Evolutionary conservation across 352 stramenopile genomes (phyloP).

Genomic region (Globisporangium solare): DNA sequence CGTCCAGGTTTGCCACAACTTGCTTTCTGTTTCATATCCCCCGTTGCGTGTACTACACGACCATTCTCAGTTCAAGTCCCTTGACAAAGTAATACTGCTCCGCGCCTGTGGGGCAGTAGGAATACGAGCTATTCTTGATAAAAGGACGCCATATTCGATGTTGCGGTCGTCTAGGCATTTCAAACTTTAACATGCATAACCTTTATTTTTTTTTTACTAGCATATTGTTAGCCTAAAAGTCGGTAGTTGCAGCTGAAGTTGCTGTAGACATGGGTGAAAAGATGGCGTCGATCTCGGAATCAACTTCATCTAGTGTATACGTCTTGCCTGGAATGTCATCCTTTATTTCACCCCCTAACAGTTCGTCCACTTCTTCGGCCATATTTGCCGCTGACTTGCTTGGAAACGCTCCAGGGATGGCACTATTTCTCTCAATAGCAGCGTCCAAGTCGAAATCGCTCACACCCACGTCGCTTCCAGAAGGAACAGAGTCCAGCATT

Average conservation of each 20-base stretch:
- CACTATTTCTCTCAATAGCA: not conserved
- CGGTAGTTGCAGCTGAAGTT: not conserved
- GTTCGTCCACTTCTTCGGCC: constrained; percentile 6
- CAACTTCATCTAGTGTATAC: constrained; percentile 7
- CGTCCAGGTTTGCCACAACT: too few relatives aligned
- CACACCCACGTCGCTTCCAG: not conserved
- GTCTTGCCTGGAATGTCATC: not conserved
- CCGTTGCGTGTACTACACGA: too few relatives aligned
- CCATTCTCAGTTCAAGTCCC: too few relatives aligned
- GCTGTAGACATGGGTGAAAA: constrained; percentile 3
- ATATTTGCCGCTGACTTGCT: constrained; percentile 2
- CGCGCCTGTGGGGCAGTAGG: too few relatives aligned
- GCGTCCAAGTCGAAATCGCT: constrained; percentile 6
- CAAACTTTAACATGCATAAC: too few relatives aligned
- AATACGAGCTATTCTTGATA: too few relatives aligned
- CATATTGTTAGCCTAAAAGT: too few relatives aligned
- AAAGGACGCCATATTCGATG: too few relatives aligned
- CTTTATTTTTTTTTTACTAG: too few relatives aligned
- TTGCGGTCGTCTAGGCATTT: too few relatives aligned
- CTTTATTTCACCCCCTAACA: not conserved
- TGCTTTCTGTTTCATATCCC: too few relatives aligned
- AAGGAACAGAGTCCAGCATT: not conserved
- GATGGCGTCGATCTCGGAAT: constrained; percentile 6
- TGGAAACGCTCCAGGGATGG: not conserved
- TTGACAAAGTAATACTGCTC: too few relatives aligned